Evolutionary conservation across 371 early-diverging fungal species (phyloP).

Genomic region (Mucor saturninus): DNA sequence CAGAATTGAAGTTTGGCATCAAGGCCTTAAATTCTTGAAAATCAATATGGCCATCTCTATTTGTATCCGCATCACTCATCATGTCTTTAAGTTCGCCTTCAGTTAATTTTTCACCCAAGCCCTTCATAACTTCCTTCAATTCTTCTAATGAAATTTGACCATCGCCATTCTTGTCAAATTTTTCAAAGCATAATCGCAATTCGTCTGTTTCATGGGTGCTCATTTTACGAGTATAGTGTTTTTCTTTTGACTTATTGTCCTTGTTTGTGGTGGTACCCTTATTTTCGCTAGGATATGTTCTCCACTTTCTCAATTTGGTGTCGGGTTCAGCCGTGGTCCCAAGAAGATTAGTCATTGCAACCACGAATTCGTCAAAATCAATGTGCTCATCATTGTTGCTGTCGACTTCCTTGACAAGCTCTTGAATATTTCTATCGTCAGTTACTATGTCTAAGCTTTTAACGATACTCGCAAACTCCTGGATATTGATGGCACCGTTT

Average conservation of each 20-base stretch:
- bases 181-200: slow-evolving; percentile 67
- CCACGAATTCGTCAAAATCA: slow-evolving; percentile 75
- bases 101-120: slow-evolving; percentile 72
- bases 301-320: slow-evolving; percentile 3
- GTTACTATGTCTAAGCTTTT: slow-evolving; percentile 26
- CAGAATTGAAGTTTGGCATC: slow-evolving; percentile 38
- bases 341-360: slow-evolving; percentile 55
- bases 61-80: slow-evolving; percentile 82
- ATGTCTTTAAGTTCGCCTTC: slow-evolving; percentile 81
- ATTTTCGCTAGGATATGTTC: slow-evolving; percentile 8
- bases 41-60: slow-evolving; percentile 71
- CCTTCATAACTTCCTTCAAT: slow-evolving; percentile 70
- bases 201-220: slow-evolving; percentile 60
- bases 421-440: slow-evolving; percentile 11
- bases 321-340: slow-evolving; percentile 10
- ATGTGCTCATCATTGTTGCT: slow-evolving; percentile 52
- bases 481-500: slow-evolving; percentile 24
- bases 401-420: slow-evolving; percentile 15
- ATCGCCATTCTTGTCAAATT: slow-evolving; percentile 78
- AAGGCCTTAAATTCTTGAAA: slow-evolving; percentile 66
- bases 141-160: slow-evolving; percentile 74
- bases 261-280: not conserved
- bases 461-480: slow-evolving; percentile 21
- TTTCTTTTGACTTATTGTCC: not conserved
- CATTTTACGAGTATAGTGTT: slow-evolving; percentile 19